A percentile compares a stretch with the other conserved stretches of the same genome.
These are phyloP conservation scores for Brassica juncea DNA, from an alignment of 345 rosid species.

Conservation along the genomic window DNA sequence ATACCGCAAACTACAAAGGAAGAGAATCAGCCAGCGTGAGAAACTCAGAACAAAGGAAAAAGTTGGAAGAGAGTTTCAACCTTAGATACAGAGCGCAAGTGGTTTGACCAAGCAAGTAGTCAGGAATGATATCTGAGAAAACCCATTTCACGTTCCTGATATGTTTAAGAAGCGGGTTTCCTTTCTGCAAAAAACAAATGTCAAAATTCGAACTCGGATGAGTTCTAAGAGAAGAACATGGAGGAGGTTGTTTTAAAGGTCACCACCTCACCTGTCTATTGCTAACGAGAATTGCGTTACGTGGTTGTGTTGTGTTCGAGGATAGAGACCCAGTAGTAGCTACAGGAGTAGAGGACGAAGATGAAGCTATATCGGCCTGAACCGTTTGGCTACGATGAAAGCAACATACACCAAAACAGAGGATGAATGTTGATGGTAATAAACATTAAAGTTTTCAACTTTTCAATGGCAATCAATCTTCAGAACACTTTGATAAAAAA, in stretches of 20 bases:
- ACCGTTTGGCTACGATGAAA: constrained; percentile 40
- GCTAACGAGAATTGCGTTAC: constrained; percentile 88
- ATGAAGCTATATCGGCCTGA: constrained; percentile 47
- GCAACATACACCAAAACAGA: constrained; percentile 13
- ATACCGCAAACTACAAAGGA: constrained; percentile 69
- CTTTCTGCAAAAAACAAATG: constrained; percentile 59
- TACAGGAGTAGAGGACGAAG: constrained; percentile 44
- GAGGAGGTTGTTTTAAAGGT: neutral
- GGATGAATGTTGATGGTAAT: neutral
- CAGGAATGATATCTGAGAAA: constrained; percentile 74
- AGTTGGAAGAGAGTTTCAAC: constrained; percentile 37
- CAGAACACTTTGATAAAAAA: neutral
- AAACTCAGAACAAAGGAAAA: neutral
- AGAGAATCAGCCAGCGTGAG: neutral
- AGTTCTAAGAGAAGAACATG: neutral
- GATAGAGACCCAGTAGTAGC: constrained; percentile 39
- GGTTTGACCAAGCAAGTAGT: constrained; percentile 76
- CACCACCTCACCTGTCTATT: constrained; percentile 68
- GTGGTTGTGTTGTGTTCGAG: constrained; percentile 46
- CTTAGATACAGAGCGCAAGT: constrained; percentile 90
- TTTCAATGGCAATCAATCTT: neutral
- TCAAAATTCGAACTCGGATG: neutral
- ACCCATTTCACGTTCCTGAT: constrained; percentile 85
- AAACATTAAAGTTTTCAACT: neutral
- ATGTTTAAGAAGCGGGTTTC: constrained; percentile 88